A percentile compares a stretch with the other conserved stretches of the same genome.
These are phyloP conservation scores for Flueggea neowawraea DNA, from an alignment of 441 rosid species.

Conservation along the genomic window DNA sequence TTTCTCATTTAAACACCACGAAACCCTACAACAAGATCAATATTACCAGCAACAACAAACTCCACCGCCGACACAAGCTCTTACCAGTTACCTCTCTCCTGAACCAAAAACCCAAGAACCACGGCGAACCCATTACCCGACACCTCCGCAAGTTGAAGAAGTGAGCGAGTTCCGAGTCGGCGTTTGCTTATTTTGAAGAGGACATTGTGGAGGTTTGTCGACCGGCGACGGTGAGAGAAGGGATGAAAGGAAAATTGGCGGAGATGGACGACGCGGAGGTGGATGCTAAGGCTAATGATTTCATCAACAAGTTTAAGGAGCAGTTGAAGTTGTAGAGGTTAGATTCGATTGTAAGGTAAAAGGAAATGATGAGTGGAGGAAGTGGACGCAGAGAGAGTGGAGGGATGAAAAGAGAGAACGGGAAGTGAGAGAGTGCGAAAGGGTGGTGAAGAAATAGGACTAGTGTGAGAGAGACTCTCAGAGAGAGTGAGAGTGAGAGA, in stretches of 20 bases:
- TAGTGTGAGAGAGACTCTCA: too few species aligned
- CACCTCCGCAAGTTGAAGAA: slow-evolving; percentile 59
- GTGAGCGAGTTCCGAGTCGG: slow-evolving; percentile 69
- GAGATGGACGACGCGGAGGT: too few species aligned
- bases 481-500: too few species aligned
- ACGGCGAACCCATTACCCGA: slow-evolving; percentile 14
- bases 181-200: slow-evolving; percentile 47
- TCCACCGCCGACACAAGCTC: slow-evolving; percentile 9
- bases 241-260: slow-evolving; percentile 23
- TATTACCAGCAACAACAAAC: slow-evolving; percentile 2
- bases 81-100: slow-evolving; percentile 41
- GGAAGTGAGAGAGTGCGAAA: too few species aligned
- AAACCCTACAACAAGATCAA: slow-evolving; percentile 21
- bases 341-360: slow-evolving; percentile 61
- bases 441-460: too few species aligned
- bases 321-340: slow-evolving; percentile 78
- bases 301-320: too few species aligned
- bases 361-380: slow-evolving; percentile 47
- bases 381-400: slow-evolving; percentile 1
- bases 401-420: too few species aligned
- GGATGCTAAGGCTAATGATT: too few species aligned
- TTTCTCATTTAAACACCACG: slow-evolving; percentile 16
- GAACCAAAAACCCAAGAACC: slow-evolving; percentile 34
- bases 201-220: slow-evolving; percentile 47
- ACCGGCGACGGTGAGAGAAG: slow-evolving; percentile 51